Evolutionary conservation across 2,329 filamentous ascomycete species (phyloP), one percentile per base, ranked within the genome.

Genomic region (Pseudogymnoascus destructans): DNA sequence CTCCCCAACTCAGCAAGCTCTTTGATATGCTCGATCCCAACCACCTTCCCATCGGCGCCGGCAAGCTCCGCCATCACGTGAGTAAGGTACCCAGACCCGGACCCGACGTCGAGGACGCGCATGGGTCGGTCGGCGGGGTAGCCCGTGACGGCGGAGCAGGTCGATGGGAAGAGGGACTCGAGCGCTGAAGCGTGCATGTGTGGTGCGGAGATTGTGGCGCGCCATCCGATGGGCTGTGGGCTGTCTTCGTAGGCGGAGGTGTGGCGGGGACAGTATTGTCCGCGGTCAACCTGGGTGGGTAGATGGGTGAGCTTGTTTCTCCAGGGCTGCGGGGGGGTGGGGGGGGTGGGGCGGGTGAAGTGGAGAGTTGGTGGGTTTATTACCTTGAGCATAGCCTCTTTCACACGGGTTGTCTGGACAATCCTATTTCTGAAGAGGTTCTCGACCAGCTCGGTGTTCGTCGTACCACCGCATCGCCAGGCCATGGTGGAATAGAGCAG

Each of bases 61-160:
- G 23, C 55, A 61, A 17, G 21, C 68, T 92, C 87, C 0, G 90
- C 91, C 6, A 97, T 72, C 0, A 96, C 83, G 66, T 95, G 89
- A 4, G 90, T 95, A 10, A 98, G 75, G 68, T 96, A 97, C 0
- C 87, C 87, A 1, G 81, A 86, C 0, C 87, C 87, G 52, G 81
- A 85, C 1, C 87, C 87, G 60, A 92, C 78, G 66, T 92, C 87
- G 1, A 92, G 76, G 1, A 89, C 75, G 63, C 86, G 72, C 54
- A 56, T 23, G 32, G 54, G 17, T 1, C 76, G 72, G 1, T 66
- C 61, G 33, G 19, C 27, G 13, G 25, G 57, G 19, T 19, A 59
- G 19, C 27, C 25, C 3, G 54, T 55, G 5, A 61, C 60, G 2
- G 64, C 63, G 10, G 36, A 13, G 38, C 38, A 42, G 46, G 13